Evolutionary conservation across 495 filamentous ascomycete genomes (phyloP), one percentile per base, ranked within the genome.

Genomic region (Geoglossum glabrum): DNA sequence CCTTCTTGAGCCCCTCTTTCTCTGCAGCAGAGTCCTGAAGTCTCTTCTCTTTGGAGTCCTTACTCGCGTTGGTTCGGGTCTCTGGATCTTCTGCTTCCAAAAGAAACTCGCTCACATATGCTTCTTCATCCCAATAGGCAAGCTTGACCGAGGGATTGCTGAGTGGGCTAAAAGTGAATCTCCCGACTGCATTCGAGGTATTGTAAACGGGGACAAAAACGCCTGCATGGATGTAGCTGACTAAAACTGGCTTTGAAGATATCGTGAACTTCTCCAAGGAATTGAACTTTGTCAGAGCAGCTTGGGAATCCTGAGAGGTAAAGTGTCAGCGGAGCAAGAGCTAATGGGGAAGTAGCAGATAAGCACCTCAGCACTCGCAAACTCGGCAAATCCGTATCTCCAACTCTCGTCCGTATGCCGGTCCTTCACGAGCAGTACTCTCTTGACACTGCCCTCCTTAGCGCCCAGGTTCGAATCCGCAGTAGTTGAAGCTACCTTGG

Each of bases 351-450:
- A 52, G 3, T 1, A 6, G 15, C 5, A 27, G 46, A 17, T 19
- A 19, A 45, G 40, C 71, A 78, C 77, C 63, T 75, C 70, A 28
- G 76, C 69, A 31, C 67, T 85, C n/a, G 77, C 80, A 65, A 90
- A 95, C 66, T 95, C 89, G 25, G 85, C 89, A 65, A 95, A 95
- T 0, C 88, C 89, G 63, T 86, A 95, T 51, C 83, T 79, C 81
- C 86, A 90, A 58, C 83, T 89, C 54, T 89, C 84, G 57, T 87
- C 79, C 21, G 73, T 83, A 50, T 74, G 75, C 59, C 84, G 75
- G 63, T 92, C 85, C 51, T 87, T 78, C 59, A 93, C 81, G 10
- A 95, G 71, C 47, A 95, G 73, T 11, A 95, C 79, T 55, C 89
- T 83, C 26, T 81, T 77, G 13, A 95, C 69, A 26, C 84, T 85